Evolutionary conservation across 2,329 filamentous ascomycete genomes (phyloP), one percentile per base, ranked within the genome.

Genomic region (Claviceps sp.): DNA sequence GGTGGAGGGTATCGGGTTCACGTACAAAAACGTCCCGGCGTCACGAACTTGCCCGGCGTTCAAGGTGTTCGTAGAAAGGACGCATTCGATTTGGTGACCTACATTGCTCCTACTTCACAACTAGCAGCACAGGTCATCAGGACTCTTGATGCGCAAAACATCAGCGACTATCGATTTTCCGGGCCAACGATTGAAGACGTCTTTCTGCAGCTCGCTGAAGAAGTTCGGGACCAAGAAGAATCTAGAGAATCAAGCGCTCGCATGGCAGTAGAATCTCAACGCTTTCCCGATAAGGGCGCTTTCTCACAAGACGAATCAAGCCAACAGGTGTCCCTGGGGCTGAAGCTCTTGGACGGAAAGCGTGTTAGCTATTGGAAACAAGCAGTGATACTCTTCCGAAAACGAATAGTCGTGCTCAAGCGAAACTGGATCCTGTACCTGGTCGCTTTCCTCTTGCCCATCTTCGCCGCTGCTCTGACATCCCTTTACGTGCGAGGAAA

Each of bases 111-210:
- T 0, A 77, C 83, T 7, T 93, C 88, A 1, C 70, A 73, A 17
- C 73, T 84, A 45, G 87, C 88, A 0, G 85, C 87, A 0, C 68
- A 75, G 4, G 83, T 91, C 45, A 85, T 95, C 55, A 75, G 77
- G 47, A 66, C 75, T 9, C 72, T 96, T 1, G 85, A 95, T 62
- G 67, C 72, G 1, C 71, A 75, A 1, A 80, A 80, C 0, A 75
- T 94, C 42, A 73, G 74, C 16, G 85, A 94, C 53, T 95, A 95
- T 64, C 83, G 89, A 53, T 86, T 95, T 57, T 86, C 85, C 16
- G 88, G 88, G 0, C 91, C 90, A 0, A 94, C 88, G 0, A 89
- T 96, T 42, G 91, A 96, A 64, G 89, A 95, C 58, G 89, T 95
- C 0, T 96, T 96, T 66, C 70, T 96, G 23, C 83, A 87, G 57